Base-by-base conservation (phyloP, 768 basidiomycete species). In the Paxillus involutus region DNA sequence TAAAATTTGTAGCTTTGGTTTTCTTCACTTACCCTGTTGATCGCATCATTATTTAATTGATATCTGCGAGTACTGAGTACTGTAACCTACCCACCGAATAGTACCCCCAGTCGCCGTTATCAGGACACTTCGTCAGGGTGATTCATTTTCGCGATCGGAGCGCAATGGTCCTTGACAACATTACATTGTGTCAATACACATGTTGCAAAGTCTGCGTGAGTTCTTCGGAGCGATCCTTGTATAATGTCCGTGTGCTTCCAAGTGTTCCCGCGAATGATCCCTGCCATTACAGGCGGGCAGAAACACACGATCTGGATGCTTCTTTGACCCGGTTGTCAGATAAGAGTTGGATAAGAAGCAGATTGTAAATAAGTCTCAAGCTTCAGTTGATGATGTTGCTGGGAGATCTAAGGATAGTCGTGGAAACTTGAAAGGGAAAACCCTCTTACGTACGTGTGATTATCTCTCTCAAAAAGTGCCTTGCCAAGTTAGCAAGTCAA, bases 1-100 rank as follows among this genome's bases (percentile, higher is more conserved):
- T 58, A 35, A 35, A 53, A n/a, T 48, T 47, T 68, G 66, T 68
- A 68, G 62, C 66, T 57, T 57, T 49, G 47, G 14, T 11, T 19
- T 37, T 46, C 14, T 54, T 37, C 41, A 30, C 9, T 55, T 57
- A 49, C 26, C 40, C 33, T 55, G 46, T 55, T 46, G 47, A 53
- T 29, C 24, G 26, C 6, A 26, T 26, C 5, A 26, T 26, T 26
- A 26, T 26, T 26, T 26, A 26, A 26, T 47, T 42, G 14, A 55
- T 62, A 54, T 16, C 19, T 64, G 60, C 56, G 32, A 11, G 6
- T 33, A 33, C 32, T 1, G 35, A 35, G 13, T 13, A 50, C 51
- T 33, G 52, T 62, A 59, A 51, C 37, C 33, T 43, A 6, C 24
- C n/a, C 40, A 39, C 37, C 26, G 29, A 56, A 63, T 67, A 67